Base-by-base conservation (phyloP, 768 basidiomycete genomes). In the Collybia sp. region DNA sequence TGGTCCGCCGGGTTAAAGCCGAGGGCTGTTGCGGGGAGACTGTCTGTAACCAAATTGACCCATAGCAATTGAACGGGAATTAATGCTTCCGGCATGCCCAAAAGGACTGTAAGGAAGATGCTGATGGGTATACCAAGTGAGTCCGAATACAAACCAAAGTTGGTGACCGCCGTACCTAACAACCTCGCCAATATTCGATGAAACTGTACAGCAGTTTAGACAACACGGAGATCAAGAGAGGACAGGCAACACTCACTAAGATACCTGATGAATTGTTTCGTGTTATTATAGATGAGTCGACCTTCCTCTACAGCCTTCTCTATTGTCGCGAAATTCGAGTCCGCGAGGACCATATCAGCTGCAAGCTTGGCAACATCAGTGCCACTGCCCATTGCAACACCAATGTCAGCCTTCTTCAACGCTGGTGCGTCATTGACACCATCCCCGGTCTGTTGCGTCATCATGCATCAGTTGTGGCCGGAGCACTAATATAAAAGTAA, bases 21-120 rank as follows among this genome's bases (percentile, higher is more conserved):
- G 38, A 99, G 83, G 1, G 95, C 95, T 32, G 93, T 97, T 5
- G 95, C 95, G 1, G 95, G 95, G 35, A 96, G 73, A 70, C 91
- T 90, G 71, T 96, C 94, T 43, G 94, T 98, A 53, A 98, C 93
- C 46, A 98, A 72, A 68, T 98, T 99, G 61, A 98, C 94, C 93
- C 93, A 98, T 43, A 99, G 84, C 36, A 99, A 75, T 76, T 99
- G 95, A 12, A 97, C 93, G 36, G 93, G 93, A 57, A 97, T 97
- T 45, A 99, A 71, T 43, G 96, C 95, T 65, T 98, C 95, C n/a
- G 95, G 95, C 95, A 98, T 98, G 60, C 96, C 95, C 50, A 99
- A 75, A 40, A 97, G 75, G 18, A 98, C 94, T 2, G 96, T 97
- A 55, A 98, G 69, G 76, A 99, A 99, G 67, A 99, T 99, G 64